Percentiles rank a stretch among this genome's conserved stretches.
Evolutionary conservation across 768 basidiomycete genomes (phyloP).

Genomic region (Dacryopinax primogenitus): DNA sequence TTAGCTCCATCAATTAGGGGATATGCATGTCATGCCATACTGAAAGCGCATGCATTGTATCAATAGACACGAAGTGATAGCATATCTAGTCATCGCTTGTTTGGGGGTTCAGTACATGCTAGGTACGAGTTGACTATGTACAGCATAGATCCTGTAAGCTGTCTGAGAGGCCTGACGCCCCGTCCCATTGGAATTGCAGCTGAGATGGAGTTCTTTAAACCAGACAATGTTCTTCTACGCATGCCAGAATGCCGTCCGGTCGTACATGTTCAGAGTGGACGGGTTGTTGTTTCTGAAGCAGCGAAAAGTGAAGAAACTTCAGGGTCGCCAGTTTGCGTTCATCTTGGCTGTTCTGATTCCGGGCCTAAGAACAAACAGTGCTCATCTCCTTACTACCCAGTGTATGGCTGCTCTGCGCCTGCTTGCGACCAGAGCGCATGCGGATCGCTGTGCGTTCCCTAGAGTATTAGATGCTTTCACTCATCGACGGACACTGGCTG

Average conservation of each 20-base stretch:
- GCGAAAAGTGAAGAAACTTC: neutral
- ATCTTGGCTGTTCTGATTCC: neutral
- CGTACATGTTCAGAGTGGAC: neutral
- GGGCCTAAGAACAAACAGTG: neutral
- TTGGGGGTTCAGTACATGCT: too few relatives aligned
- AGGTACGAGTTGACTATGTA: too few relatives aligned
- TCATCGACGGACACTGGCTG: neutral
- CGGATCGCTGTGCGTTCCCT: neutral
- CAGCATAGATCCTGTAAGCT: too few relatives aligned
- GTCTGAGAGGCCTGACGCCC: constrained; percentile 8
- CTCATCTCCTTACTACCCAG: neutral
- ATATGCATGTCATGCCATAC: neutral
- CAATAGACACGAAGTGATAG: too few relatives aligned
- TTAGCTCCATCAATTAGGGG: neutral
- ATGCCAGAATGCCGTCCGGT: neutral
- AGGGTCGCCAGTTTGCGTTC: neutral
- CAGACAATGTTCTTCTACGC: constrained; percentile 2
- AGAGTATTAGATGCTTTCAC: neutral
- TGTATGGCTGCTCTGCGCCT: neutral
- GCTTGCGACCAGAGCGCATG: neutral
- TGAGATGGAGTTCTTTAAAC: constrained; percentile 4
- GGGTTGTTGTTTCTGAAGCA: neutral
- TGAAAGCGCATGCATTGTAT: neutral
- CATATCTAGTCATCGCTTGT: too few relatives aligned
- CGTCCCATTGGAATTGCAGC: neutral